Evolutionary conservation across 805 yeast species (phyloP), one percentile per base, ranked within the genome.

Genomic region (Wickerhamomyces silvicola): DNA sequence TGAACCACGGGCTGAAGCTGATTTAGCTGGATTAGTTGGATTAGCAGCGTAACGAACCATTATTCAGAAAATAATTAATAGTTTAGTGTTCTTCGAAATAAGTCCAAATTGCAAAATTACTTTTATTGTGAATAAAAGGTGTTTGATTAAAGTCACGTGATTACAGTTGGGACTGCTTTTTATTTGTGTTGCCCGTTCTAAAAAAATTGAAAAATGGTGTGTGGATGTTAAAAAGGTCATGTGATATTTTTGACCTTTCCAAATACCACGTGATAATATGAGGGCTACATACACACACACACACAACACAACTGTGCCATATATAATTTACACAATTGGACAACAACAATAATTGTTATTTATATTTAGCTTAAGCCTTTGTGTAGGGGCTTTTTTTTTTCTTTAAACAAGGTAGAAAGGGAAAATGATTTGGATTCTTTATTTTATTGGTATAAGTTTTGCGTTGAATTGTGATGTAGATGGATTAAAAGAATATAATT

Each of bases 11-110:
- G 98, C 94, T 65, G 95, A 82, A 63, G 97, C 97, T 59, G 95
- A 83, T 78, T 87, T 86, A 68, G 96, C 92, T 75, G 98, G 97
- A 88, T 92, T 88, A 62, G 94, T 87, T 67, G 98, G 86, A 63
- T 86, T 80, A 70, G 95, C 92, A 78, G 88, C 94, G 97, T 92
- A 92, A 77, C 99, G 92, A 77, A 88, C 86, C 97, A 92, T 92
- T 78, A 38, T 42, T 35, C 28, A 22, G 33, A 30, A 26, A 27
- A 23, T 10, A 18, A 19, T 18, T 22, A 12, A 16, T 8, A 15
- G 16, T 19, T 30, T 16, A 4, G 23, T 23, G 27, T 24, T 13
- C 12, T 24, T 18, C 10, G 17, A 12, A 16, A 30, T 19, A 27
- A 6, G 12, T 20, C 9, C 21, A 12, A 11, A 11, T 12, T 4